Base-by-base conservation (phyloP, 345 rosid genomes). In the Boechera retrofracta region DNA sequence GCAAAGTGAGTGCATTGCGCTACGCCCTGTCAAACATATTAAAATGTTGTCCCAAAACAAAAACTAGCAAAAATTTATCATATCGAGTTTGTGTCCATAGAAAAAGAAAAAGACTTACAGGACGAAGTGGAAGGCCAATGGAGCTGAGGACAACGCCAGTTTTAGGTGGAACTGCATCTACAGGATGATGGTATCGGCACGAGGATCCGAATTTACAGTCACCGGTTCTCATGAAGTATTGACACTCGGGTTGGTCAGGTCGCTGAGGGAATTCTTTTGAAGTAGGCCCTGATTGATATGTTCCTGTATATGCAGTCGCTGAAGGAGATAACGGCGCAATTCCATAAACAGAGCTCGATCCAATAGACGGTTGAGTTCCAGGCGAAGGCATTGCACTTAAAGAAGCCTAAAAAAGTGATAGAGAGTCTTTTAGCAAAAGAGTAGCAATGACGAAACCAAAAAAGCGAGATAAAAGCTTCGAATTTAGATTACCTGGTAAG, bases 151-250 rank as follows among this genome's bases (percentile, higher is more conserved):
- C 66, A 42, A 84, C 72, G 69, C 86, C 78, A 13, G 86, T 45
- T 80, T 79, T 89, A 36, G 88, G 88, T 35, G 76, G 77, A 60
- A 81, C 76, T 56, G 76, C 70, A 64, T 89, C 97, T 29, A 80
- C 85, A 16, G 99, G 99, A 77, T 95, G 99, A 82, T 95, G 96
- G 79, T 88, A 95, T 87, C 82, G 86, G 86, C 99, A 93, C 0
- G 88, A 89, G 48, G 97, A 91, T 79, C 97, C 96, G 44, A 82
- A 93, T 87, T 85, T 92, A 87, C 99, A 95, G 52, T 91, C 90
- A 12, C 99, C 97, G 15, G 94, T 95, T 83, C 84, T 92, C 90
- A 91, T 67, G 85, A 83, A 95, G 83, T 88, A 83, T 72, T 84
- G 97, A 72, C 99, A 92, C 74, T 91, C 98, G 2, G 92, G 96